These are phyloP conservation scores for Chalciporus sphaerocephalus DNA, from an alignment of 768 basidiomycete genomes.

Conservation along the genomic window DNA sequence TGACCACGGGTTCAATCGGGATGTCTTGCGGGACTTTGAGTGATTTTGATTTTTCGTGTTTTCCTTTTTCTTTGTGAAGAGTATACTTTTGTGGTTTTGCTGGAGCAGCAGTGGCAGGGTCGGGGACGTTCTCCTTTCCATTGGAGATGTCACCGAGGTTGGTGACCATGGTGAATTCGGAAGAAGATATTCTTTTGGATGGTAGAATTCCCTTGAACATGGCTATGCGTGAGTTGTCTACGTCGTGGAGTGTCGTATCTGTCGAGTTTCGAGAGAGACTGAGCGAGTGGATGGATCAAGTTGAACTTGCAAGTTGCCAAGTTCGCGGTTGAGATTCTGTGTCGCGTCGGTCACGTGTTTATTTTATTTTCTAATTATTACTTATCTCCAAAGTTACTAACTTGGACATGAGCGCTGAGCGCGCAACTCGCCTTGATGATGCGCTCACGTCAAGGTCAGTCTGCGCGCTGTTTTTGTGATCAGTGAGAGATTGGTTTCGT, in stretches of 20 bases:
- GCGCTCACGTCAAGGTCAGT: background rate
- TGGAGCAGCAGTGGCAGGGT: conserved; percentile 33
- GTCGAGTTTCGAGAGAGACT: conserved; percentile 1
- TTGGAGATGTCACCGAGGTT: conserved; percentile 43
- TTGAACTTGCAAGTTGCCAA: conserved; percentile 2
- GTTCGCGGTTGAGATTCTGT: conserved; percentile 28
- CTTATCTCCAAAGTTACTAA: conserved; percentile 4
- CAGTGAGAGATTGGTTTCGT: no score
- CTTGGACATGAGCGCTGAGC: conserved; percentile 11
- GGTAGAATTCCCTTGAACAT: conserved; percentile 86
- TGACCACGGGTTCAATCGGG: conserved; percentile 36
- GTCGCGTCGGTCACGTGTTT: conserved; percentile 33
- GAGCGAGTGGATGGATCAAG: background rate
- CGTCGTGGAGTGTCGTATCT: conserved; percentile 6
- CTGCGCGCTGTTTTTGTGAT: no score
- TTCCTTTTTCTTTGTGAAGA: conserved; percentile 23
- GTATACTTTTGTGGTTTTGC: conserved; percentile 24
- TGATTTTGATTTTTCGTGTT: conserved; percentile 42
- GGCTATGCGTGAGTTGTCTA: background rate
- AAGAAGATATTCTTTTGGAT: conserved; percentile 57
- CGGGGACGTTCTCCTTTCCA: conserved; percentile 69
- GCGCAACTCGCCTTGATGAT: background rate
- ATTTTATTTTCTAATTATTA: conserved; percentile 24
- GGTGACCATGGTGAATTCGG: conserved; percentile 74
- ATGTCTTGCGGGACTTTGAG: conserved; percentile 42